Base-by-base conservation (phyloP, 169 alveolate genomes). In the Plasmodium berghei region DNA sequence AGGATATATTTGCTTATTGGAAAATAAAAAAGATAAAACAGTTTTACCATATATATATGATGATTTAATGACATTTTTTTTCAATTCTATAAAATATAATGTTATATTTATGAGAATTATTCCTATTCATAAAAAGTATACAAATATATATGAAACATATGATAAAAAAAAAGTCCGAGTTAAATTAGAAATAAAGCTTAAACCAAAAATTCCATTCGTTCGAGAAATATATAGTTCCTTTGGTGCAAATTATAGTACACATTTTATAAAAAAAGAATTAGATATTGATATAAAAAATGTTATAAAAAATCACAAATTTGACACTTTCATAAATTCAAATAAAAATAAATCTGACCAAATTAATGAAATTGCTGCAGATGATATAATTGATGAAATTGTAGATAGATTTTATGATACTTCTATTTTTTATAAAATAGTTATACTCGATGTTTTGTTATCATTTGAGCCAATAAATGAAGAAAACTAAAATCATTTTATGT, bases 361-460 rank as follows among this genome's bases (percentile, higher is more conserved):
- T 3, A n/a, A 62, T 24, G 72, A 56, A 45, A 66, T 12, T 5
- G 18, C 75, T 42, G 69, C 87, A 9, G 94, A 91, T 54, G 87
- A 71, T 16, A 93, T 88, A 8, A 87, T 89, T 59, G 89, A 80
- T 71, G 93, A 93, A 20, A 77, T 93, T 40, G 73, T 93, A 49
- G 95, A 93, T 34, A 55, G 96, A 8, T 92, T 93, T 69, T 63
- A 88, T 20, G 96, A 93, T 52, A 93, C 94, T 3, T 94, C 95
- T 6, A 63, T 90, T 64, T 93, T 93, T 70, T 72, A 93, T 73
- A 93, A 92, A 73, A 93, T 93, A 28, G 42, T 40, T 14, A 93
- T 93, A 9, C 34, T 87, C 64, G 93, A 93, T 40, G 92, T 92
- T 2, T 92, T 92, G 42, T 52, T 93, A 52, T 2, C 20, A 12